Base-by-base conservation (phyloP, 1,284 basidiomycete genomes). In the Volvariella volvacea region DNA sequence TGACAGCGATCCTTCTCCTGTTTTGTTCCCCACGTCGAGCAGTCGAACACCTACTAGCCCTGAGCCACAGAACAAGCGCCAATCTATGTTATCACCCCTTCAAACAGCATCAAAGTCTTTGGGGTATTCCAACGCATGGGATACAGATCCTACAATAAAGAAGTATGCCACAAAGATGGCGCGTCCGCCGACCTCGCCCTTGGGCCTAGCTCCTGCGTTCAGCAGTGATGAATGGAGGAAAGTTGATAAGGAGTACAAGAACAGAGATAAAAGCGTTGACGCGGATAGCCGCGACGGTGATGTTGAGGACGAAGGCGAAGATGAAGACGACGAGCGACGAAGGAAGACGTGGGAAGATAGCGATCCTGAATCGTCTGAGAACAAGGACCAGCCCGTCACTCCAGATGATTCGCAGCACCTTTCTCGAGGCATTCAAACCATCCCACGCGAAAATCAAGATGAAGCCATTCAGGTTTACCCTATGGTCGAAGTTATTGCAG, bases 71-170 rank as follows among this genome's bases (percentile, higher is more conserved):
- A 55, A 54, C 3, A 58, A 57, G 30, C 58, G 55, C 19, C 50
- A 49, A 33, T 44, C 52, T 30, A 54, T 55, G 20, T 52, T 66
- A 15, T 65, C 65, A 12, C 70, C 64, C 33, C 56, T 68, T 45
- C 56, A 56, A 54, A 77, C 73, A 15, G 66, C 81, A 47, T 79
- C 79, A 28, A 59, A 68, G 4, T 71, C 78, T 43, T 66, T 88
- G 36, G 68, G 71, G 3, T 89, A 83, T 62, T 67, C 71, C 6
- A 91, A 95, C 63, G 87, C 84, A 1, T 92, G 89, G 88, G 92
- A 95, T 55, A 68, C 62, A 32, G 78, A 87, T 20, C 83, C 88
- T 2, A 82, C 80, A 47, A 92, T 92, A 45, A 78, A 83, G 50
- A 76, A 72, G 47, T 91, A 92, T 60, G 83, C 85, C 0, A 73